Evolutionary conservation across 1,139 yeast species (phyloP), one percentile per base, ranked within the genome.

Genomic region (Yamadazyma diddensiae): DNA sequence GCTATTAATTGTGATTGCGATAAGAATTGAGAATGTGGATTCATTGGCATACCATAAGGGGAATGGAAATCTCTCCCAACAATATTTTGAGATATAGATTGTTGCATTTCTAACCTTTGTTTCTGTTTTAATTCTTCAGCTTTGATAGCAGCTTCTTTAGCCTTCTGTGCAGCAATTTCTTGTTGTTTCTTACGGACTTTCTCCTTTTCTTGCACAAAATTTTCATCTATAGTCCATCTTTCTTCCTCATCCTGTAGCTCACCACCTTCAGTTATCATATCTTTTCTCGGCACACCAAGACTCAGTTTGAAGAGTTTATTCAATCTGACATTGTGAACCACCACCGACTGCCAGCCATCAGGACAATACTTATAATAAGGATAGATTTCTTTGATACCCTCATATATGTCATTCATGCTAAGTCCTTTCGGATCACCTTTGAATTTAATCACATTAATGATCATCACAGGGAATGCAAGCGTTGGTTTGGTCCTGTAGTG

Each of bases 261-360:
- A 15, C 53, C 36, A 21, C 81, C 70, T 6, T 31, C 34, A 15
- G 11, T 22, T 6, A 11, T 7, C 5, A 20, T n/a, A 13, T 28
- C 31, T 13, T 13, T 21, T 7, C 83, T 20, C 6, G 20, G 79
- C 8, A 15, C 9, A 16, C 15, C 24, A 8, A 3, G 12, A 10
- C 25, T 19, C 18, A 22, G 23, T 37, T 79, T 74, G 62, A 92
- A 92, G 6, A 90, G 79, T 58, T 87, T 87, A 58, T 88, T 88
- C 45, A 87, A 68, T 15, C 90, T 82, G 26, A 92, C 68, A 49
- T 87, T 88, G 59, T 92, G 98, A 29, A 94, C 74, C 11, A 92
- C 94, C 1, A 94, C 77, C 51, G 86, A 82, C 60, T 92, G 98
- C 99, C 99, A 92, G 2, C 97, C 97, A 55, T 88, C 95, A 1